Evolutionary conservation across 306 rosid species (phyloP).

Genomic region (Malus orientalis): DNA sequence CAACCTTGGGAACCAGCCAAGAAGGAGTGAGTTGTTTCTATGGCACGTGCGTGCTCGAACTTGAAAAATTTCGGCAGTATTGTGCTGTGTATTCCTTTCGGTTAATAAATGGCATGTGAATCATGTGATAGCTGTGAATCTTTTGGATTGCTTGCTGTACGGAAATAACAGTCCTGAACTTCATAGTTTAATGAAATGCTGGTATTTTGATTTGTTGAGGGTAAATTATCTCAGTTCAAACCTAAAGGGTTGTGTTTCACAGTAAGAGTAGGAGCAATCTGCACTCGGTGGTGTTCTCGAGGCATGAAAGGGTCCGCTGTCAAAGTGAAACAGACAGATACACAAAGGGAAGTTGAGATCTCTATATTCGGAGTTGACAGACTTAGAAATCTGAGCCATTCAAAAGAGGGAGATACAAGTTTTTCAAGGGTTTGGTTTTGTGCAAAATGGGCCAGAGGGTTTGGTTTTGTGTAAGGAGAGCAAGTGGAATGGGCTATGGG

Average conservation of each 20-base stretch:
- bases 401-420: too few species aligned
- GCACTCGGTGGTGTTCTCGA: neutral
- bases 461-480: too few species aligned
- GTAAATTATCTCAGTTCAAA: neutral
- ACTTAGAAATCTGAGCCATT: too few species aligned
- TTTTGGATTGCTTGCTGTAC: neutral
- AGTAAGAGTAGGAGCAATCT: neutral
- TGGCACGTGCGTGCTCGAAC: conserved; percentile 7
- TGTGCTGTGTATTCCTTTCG: neutral
- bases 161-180: neutral
- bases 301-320: neutral
- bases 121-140: neutral
- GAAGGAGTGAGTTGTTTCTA: conserved; percentile 16
- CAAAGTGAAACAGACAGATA: neutral
- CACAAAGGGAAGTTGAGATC: too few species aligned
- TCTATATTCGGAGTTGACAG: too few species aligned
- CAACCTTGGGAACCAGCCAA: conserved; percentile 83
- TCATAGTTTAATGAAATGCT: neutral
- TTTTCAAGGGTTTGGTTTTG: too few species aligned
- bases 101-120: conserved; percentile 12
- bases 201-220: neutral
- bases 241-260: neutral
- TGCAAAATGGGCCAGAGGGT: too few species aligned
- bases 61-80: neutral
- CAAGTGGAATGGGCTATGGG: too few species aligned